Evolutionary conservation across 768 basidiomycete species (phyloP), one percentile per base, ranked within the genome.

Genomic region (Boletus insuetus): DNA sequence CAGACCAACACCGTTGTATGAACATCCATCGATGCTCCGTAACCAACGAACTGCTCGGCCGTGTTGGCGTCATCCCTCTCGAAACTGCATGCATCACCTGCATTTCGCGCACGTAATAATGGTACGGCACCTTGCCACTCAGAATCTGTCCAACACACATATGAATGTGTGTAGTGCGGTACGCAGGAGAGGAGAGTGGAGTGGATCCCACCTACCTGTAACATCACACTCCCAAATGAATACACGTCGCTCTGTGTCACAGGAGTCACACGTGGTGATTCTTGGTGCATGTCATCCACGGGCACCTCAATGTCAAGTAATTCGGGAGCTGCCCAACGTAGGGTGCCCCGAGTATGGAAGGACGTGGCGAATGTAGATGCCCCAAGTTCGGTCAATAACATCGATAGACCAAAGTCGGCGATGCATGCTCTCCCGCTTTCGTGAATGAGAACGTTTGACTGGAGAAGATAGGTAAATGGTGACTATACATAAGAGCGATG

Each of bases 1-100:
- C 70, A 20, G 57, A 63, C 59, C 63, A 58, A 19, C 63, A 64
- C 1, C 40, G 43, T 37, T 44, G 46, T 14, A 61, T 58, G n/a
- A 58, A 64, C 14, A 3, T 9, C 63, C 55, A 64, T 41, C 58
- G 54, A 29, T 11, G 17, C 12, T 51, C 59, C 6, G 40, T 49
- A 14, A 64, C 40, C 34, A 51, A 9, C 17, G 10, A 10, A 32
- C 6, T 7, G 3, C 6, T 26, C 0, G 59, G 53, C 38, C 51
- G 44, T 43, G 8, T 42, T 5, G 53, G 59, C 4, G 12, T 53
- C 31, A 32, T 34, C 22, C 53, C 51, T 20, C 34, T 39, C 53
- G 39, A 53, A 38, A 65, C 38, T 1, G 55, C 63, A 54, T 47
- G 44, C 20, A 61, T 37, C 8, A 64, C 51, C 40, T 58, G 53